Percentiles rank a stretch among this genome's conserved stretches.
Conservation (phyloP, 2,329 filamentous ascomycete species). For the Aspergillus melleus region DNA sequence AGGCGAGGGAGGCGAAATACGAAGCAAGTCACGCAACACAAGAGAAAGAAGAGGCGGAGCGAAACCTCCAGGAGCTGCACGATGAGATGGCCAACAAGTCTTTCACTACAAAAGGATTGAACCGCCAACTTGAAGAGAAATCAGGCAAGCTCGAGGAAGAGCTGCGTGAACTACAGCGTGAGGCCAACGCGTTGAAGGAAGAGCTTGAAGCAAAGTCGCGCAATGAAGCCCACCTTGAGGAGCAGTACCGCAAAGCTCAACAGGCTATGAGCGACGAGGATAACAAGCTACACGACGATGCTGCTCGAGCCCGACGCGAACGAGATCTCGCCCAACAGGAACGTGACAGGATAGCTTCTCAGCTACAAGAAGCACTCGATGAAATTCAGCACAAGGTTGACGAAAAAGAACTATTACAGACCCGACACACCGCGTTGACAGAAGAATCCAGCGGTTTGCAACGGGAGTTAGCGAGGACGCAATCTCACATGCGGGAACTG, state of each 20-base stretch:
- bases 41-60: constrained; percentile 51
- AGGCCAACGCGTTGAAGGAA: constrained; percentile 45
- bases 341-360: constrained; percentile 42
- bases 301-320: constrained; percentile 45
- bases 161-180: constrained; percentile 53
- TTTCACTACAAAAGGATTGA: constrained; percentile 71
- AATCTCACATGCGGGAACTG: constrained; percentile 47
- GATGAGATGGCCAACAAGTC: constrained; percentile 80
- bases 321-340: constrained; percentile 48
- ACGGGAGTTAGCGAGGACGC: constrained; percentile 56
- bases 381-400: constrained; percentile 59
- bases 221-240: constrained; percentile 51
- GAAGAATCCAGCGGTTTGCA: constrained; percentile 68
- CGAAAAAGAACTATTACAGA: constrained; percentile 70
- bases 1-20: constrained; percentile 46
- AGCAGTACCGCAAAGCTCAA: constrained; percentile 45
- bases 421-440: constrained; percentile 66
- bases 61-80: constrained; percentile 63
- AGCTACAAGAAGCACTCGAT: constrained; percentile 57
- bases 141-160: constrained; percentile 66
- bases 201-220: constrained; percentile 47
- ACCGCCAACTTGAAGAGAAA: constrained; percentile 73
- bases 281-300: constrained; percentile 43
- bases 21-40: constrained; percentile 52
- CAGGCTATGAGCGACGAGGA: constrained; percentile 40